These are phyloP conservation scores for Botrytis cinerea DNA, from an alignment of 2,329 filamentous ascomycete species.

Conservation along the genomic window DNA sequence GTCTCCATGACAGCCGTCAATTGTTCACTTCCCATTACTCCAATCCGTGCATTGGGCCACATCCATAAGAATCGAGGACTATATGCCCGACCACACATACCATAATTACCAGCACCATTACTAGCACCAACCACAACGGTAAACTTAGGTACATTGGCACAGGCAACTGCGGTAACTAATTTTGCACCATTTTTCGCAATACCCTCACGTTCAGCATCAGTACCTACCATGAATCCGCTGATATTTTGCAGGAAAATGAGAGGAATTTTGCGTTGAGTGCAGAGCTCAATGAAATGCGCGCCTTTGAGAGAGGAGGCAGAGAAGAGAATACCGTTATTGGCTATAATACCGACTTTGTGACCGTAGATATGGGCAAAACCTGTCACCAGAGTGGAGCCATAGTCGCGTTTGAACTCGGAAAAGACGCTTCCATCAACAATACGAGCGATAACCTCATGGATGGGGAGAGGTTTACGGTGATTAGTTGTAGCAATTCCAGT, in stretches of 20 bases:
- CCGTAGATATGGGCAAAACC: conserved; percentile 90
- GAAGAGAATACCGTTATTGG: conserved; percentile 95
- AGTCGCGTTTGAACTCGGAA: conserved; percentile 91
- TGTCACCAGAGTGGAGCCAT: conserved; percentile 85
- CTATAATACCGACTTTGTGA: conserved; percentile 87
- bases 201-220: conserved; percentile 86
- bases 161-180: conserved; percentile 91
- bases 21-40: conserved; percentile 95
- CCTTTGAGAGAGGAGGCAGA: conserved; percentile 87
- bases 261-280: conserved; percentile 84
- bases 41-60: conserved; percentile 96
- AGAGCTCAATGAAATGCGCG: conserved; percentile 95
- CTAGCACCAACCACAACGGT: conserved; percentile 94
- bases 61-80: conserved; percentile 90
- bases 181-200: conserved; percentile 99
- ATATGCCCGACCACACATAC: conserved; percentile 96
- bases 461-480: conserved; percentile 79
- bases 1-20: conserved; percentile 91
- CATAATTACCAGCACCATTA: conserved; percentile 95
- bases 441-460: conserved; percentile 87
- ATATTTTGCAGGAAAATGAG: conserved; percentile 97
- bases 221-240: conserved; percentile 96
- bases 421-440: conserved; percentile 91
- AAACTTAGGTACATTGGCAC: conserved; percentile 92
- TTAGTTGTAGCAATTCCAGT: conserved; percentile 89